Evolutionary conservation across 2,329 filamentous ascomycete species (phyloP).

Genomic region (Parasarocladium wereldwijsianum): DNA sequence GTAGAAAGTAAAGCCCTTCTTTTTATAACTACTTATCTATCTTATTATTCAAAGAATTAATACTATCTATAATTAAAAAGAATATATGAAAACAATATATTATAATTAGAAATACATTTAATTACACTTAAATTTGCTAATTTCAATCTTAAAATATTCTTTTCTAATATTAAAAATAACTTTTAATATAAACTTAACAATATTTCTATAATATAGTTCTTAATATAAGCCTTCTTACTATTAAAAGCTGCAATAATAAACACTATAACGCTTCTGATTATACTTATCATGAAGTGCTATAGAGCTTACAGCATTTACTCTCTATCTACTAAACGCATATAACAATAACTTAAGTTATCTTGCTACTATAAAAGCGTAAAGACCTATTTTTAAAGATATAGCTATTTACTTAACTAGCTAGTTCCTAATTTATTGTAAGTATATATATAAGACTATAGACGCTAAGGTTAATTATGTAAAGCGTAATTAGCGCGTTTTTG

Average conservation of each 20-base stretch:
- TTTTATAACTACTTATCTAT: no score
- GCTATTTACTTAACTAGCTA: constrained; percentile 1
- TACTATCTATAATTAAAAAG: neutral
- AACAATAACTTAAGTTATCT: constrained; percentile 2
- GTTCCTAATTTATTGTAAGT: constrained; percentile 1
- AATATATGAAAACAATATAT: constrained; percentile 3
- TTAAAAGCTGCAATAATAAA: constrained; percentile 3
- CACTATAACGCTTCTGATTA: neutral
- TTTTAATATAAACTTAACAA: constrained; percentile 1
- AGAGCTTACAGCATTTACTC: constrained; percentile 1
- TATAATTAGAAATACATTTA: constrained; percentile 1
- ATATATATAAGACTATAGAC: constrained; percentile 3
- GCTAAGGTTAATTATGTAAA: no score
- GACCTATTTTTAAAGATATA: constrained; percentile 2
- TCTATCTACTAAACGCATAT: neutral
- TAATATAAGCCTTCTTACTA: neutral
- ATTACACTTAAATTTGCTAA: neutral
- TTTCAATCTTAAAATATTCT: constrained; percentile 1
- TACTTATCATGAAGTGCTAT: constrained; percentile 1
- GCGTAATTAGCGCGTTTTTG: no score
- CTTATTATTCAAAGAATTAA: neutral
- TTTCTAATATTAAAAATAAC: neutral
- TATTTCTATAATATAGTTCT: constrained; percentile 1
- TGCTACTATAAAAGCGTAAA: neutral
- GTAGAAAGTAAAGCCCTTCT: no score